phyloP scores from a whole-genome alignment of 495 filamentous ascomycete species.

The Hamigera avellanea region DNA sequence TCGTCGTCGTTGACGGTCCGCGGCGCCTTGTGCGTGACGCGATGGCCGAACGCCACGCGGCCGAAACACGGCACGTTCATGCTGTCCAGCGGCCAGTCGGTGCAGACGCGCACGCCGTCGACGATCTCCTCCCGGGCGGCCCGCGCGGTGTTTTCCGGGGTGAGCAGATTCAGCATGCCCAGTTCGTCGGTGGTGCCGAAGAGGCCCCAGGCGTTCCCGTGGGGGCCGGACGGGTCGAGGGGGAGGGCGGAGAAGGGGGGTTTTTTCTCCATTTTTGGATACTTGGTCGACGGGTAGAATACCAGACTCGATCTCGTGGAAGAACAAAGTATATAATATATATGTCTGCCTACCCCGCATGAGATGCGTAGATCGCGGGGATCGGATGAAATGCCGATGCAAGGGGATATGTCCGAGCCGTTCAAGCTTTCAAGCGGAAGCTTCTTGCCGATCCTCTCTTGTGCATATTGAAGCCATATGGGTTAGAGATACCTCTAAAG shows the following conservation, averaged over 20 bases:
- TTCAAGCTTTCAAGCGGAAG: too few relatives aligned
- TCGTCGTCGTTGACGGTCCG: conserved; percentile 45
- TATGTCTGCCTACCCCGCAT: too few relatives aligned
- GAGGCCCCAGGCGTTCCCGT: conserved; percentile 38
- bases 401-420: too few relatives aligned
- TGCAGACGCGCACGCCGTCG: conserved; percentile 33
- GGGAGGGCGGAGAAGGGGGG: conserved; percentile 32
- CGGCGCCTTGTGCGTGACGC: conserved; percentile 21
- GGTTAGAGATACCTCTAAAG: too few relatives aligned
- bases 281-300: too few relatives aligned
- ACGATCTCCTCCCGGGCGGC: conserved; percentile 37
- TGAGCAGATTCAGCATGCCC: conserved; percentile 39
- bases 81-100: conserved; percentile 29
- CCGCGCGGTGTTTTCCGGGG: conserved; percentile 31
- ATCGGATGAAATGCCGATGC: too few relatives aligned
- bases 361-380: too few relatives aligned
- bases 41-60: conserved; percentile 18
- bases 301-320: too few relatives aligned
- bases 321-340: too few relatives aligned
- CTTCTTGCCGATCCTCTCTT: too few relatives aligned
- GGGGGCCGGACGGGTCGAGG: conserved; percentile 25
- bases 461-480: too few relatives aligned
- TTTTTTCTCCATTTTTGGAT: conserved; percentile 1
- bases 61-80: conserved; percentile 17
- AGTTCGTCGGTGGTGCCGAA: conserved; percentile 32